Evolutionary conservation across 371 early-diverging fungal species (phyloP), one percentile per base, ranked within the genome.

Genomic region (Nematocida minor): DNA sequence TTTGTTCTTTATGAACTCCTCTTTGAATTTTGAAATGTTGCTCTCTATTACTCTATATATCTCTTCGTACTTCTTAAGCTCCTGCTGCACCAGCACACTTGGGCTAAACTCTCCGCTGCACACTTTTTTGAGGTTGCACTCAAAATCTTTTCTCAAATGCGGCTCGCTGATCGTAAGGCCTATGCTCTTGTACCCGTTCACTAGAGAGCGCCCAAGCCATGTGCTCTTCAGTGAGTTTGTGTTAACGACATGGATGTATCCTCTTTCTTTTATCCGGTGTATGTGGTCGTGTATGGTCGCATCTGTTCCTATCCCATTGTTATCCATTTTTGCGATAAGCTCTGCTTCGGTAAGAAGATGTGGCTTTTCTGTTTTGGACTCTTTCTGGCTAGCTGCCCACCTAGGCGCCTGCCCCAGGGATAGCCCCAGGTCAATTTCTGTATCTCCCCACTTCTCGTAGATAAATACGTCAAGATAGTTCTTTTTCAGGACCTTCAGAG

Each of bases 221-320:
- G 93, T 90, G 0, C 98, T 97, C 14, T 86, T 81, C 74, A 96
- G 90, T 11, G 38, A 29, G 36, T 82, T 83, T 2, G 77, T 68
- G 1, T 82, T 83, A 20, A 88, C 86, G 66, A 93, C 91, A 60
- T 86, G 87, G 0, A 89, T 91, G 84, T 99, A 99, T 46, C 91
- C 88, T 47, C 99, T 89, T 4, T 90, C 91, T 3, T 90, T 88
- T 29, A 99, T 91, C 71, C 90, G 96, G 77, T 94, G 91, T 79
- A 99, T 99, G 70, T 97, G 98, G 47, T 97, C 95, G 36, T 93
- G 93, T 54, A 97, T 97, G 0, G 98, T 99, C 0, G 98, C 97
- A 84, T 99, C 99, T 2, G 99, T 99, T 2, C 98, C 99, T 51
- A 99, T 97, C 31, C 95, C 95, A 80, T 93, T 91, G 83, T 91